Percentiles rank a stretch among this genome's conserved stretches.
These are phyloP conservation scores for Aspergillus sp. DNA, from an alignment of 2,329 filamentous ascomycete species.

Conservation along the genomic window DNA sequence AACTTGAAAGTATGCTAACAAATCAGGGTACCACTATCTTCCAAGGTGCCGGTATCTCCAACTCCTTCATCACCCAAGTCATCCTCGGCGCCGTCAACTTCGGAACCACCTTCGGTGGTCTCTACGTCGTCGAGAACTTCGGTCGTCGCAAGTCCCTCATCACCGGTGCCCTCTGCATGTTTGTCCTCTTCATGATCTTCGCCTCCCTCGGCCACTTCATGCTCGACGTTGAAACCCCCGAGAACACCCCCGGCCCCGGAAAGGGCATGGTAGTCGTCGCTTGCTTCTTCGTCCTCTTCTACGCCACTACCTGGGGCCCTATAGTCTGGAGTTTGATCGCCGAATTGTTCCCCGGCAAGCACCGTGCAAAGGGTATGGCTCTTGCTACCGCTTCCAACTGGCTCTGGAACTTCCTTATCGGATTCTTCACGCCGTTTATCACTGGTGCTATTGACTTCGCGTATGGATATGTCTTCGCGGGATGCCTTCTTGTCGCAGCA, in stretches of 20 bases:
- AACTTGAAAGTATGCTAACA: slow-evolving; percentile 11
- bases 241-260: slow-evolving; percentile 51
- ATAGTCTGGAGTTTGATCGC: slow-evolving; percentile 51
- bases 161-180: slow-evolving; percentile 65
- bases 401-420: slow-evolving; percentile 69
- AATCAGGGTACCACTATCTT: slow-evolving; percentile 51
- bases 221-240: slow-evolving; percentile 39
- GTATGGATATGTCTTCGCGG: slow-evolving; percentile 76
- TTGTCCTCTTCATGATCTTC: slow-evolving; percentile 65
- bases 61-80: slow-evolving; percentile 64
- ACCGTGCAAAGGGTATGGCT: slow-evolving; percentile 73
- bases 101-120: slow-evolving; percentile 62
- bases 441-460: slow-evolving; percentile 68
- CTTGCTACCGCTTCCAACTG: slow-evolving; percentile 79
- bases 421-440: slow-evolving; percentile 79
- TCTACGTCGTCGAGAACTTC: slow-evolving; percentile 68
- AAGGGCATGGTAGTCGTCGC: slow-evolving; percentile 71
- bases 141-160: slow-evolving; percentile 69
- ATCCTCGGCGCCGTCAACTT: slow-evolving; percentile 69
- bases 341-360: slow-evolving; percentile 45
- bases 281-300: slow-evolving; percentile 68
- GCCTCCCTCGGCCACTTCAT: slow-evolving; percentile 54
- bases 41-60: slow-evolving; percentile 61
- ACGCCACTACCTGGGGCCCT: slow-evolving; percentile 69
- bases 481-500: slow-evolving; percentile 64